These are phyloP conservation scores for Rosellinia necatrix DNA, from an alignment of 2,329 filamentous ascomycete species.

Conservation along the genomic window DNA sequence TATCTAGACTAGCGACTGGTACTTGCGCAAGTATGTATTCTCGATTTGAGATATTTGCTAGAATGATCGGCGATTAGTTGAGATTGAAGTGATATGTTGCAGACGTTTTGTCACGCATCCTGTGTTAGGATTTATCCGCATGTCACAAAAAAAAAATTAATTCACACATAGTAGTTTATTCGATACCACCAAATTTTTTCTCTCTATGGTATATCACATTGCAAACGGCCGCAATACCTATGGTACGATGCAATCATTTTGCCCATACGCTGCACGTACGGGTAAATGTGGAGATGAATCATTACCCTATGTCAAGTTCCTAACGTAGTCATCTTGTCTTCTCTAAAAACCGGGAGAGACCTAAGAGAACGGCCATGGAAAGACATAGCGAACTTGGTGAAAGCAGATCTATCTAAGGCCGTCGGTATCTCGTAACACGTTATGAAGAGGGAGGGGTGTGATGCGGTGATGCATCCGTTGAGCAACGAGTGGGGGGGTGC, in stretches of 20 bases:
- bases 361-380: background rate
- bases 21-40: too few species aligned
- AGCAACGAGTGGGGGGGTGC: background rate
- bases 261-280: constrained; percentile 2
- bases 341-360: background rate
- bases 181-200: background rate
- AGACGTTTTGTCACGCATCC: too few species aligned
- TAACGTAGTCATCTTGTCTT: background rate
- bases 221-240: background rate
- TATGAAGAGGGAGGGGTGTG: constrained; percentile 15
- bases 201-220: constrained; percentile 13
- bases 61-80: too few species aligned
- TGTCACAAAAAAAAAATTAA: constrained; percentile 2
- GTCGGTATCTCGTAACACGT: constrained; percentile 25
- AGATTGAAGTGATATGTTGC: too few species aligned
- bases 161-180: background rate
- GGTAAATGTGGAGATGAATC: constrained; percentile 5
- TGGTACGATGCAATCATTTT: background rate
- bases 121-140: too few species aligned
- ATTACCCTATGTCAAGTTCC: constrained; percentile 6
- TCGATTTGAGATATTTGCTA: too few species aligned
- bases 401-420: constrained; percentile 25
- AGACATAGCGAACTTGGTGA: background rate
- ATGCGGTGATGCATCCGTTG: background rate
- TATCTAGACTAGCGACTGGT: too few species aligned